These are phyloP conservation scores for Thermomucor indicae-seudaticae DNA, from an alignment of 371 early-diverging fungal genomes.

Conservation along the genomic window DNA sequence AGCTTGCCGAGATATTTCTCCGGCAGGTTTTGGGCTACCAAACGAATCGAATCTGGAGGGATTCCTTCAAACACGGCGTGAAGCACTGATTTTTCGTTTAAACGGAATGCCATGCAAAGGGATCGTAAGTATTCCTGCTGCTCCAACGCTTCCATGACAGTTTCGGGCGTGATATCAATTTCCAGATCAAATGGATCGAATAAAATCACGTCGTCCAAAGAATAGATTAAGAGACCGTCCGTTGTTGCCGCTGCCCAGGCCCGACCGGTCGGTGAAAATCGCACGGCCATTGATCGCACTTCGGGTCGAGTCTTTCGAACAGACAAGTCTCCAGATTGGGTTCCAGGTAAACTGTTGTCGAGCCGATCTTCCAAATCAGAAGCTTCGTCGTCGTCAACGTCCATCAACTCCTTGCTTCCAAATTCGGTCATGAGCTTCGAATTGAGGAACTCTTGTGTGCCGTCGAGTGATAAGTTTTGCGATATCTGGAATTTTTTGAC, in stretches of 20 bases:
- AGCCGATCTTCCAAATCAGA: conserved; percentile 82
- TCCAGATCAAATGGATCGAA: conserved; percentile 99
- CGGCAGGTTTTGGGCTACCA: conserved; percentile 77
- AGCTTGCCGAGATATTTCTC: conserved; percentile 80
- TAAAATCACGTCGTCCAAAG: conserved; percentile 83
- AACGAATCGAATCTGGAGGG: conserved; percentile 70
- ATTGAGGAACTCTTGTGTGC: conserved; percentile 86
- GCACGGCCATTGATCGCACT: conserved; percentile 77
- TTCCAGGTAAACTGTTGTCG: conserved; percentile 86
- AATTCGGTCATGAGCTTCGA: conserved; percentile 93
- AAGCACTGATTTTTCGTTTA: conserved; percentile 80
- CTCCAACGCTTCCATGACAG: conserved; percentile 66
- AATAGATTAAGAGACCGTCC: conserved; percentile 92
- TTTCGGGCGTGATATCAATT: conserved; percentile 90
- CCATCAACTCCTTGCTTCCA: conserved; percentile 75
- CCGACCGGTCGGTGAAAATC: conserved; percentile 91
- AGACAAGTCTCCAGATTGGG: conserved; percentile 79
- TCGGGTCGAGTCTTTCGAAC: conserved; percentile 73
- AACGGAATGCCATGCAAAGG: conserved; percentile 85
- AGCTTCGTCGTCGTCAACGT: conserved; percentile 69
- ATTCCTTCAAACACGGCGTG: conserved; percentile 77
- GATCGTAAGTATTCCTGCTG: conserved; percentile 80
- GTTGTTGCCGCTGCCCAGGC: conserved; percentile 97
- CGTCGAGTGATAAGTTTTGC: conserved; percentile 88
- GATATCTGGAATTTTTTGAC: conserved; percentile 90